Evolutionary conservation across 225 moss, liverwort and hornwort species (phyloP).

Genomic region (Marchantia paleacea): DNA sequence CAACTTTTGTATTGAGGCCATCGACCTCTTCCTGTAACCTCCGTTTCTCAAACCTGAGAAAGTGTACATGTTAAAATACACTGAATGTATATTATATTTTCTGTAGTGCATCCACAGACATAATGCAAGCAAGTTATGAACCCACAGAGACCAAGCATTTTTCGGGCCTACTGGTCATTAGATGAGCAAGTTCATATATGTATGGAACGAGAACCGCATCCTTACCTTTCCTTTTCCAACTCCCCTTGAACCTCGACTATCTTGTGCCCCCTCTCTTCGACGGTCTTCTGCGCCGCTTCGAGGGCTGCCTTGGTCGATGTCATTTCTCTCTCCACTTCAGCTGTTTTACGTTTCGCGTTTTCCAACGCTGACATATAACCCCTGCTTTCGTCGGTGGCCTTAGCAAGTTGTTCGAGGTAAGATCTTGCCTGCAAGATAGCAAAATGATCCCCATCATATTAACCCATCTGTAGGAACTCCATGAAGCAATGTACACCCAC

Average conservation of each 20-base stretch:
- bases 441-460: neutral
- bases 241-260: conserved; percentile 64
- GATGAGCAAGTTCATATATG: too few species aligned
- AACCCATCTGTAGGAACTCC: neutral
- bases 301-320: conserved; percentile 56
- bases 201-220: neutral
- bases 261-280: conserved; percentile 69
- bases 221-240: conserved; percentile 79
- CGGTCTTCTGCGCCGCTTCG: conserved; percentile 59
- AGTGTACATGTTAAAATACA: neutral
- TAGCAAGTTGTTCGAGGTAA: conserved; percentile 71
- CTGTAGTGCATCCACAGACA: neutral
- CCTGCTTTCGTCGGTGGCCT: conserved; percentile 82
- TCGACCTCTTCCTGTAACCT: conserved; percentile 80
- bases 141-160: neutral
- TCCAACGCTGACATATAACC: conserved; percentile 68
- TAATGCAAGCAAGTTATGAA: neutral
- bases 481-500: neutral
- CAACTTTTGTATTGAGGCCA: conserved; percentile 51
- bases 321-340: conserved; percentile 74
- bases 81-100: neutral
- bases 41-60: conserved; percentile 74
- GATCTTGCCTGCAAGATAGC: conserved; percentile 57
- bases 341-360: conserved; percentile 63
- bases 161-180: too few species aligned